Evolutionary conservation across 495 filamentous ascomycete species (phyloP).

Genomic region (Sordaria brevicollis): DNA sequence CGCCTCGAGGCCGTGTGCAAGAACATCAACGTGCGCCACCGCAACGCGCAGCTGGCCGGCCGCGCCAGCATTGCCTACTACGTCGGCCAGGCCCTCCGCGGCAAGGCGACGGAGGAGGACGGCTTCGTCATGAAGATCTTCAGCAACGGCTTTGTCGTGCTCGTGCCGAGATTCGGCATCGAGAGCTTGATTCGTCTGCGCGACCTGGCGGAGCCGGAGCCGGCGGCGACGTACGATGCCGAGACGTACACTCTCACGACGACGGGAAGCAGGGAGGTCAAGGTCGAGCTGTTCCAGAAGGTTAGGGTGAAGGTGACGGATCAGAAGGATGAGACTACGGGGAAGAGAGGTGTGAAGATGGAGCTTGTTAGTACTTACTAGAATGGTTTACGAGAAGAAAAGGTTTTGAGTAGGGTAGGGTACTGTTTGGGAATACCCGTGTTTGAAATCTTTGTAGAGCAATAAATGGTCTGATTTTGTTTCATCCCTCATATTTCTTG

Average conservation of each 20-base stretch:
- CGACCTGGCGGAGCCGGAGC: slow-evolving; percentile 68
- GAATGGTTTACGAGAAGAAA: background rate
- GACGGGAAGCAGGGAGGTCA: slow-evolving; percentile 43
- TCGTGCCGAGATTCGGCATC: slow-evolving; percentile 91
- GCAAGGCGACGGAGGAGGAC: slow-evolving; percentile 71
- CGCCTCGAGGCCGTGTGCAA: slow-evolving; percentile 89
- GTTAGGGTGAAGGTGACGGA: slow-evolving; percentile 81
- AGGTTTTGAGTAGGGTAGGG: background rate
- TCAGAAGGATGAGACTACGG: slow-evolving; percentile 83
- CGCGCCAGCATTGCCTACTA: slow-evolving; percentile 93
- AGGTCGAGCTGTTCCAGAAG: slow-evolving; percentile 79
- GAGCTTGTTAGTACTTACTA: slow-evolving; percentile 40
- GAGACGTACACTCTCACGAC: slow-evolving; percentile 66
- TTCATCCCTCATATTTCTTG: too few relatives aligned
- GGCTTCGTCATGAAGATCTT: slow-evolving; percentile 96
- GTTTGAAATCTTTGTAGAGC: background rate
- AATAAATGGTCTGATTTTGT: background rate
- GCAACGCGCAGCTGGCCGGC: slow-evolving; percentile 92
- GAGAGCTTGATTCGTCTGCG: slow-evolving; percentile 79
- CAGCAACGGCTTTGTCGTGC: slow-evolving; percentile 90
- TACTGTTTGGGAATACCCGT: background rate
- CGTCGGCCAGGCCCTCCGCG: slow-evolving; percentile 89
- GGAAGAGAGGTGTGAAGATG: slow-evolving; percentile 81
- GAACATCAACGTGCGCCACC: slow-evolving; percentile 95
- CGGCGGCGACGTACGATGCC: slow-evolving; percentile 67